These are phyloP conservation scores for Ceratocystis destructans DNA, from an alignment of 2,329 filamentous ascomycete genomes.

Conservation along the genomic window DNA sequence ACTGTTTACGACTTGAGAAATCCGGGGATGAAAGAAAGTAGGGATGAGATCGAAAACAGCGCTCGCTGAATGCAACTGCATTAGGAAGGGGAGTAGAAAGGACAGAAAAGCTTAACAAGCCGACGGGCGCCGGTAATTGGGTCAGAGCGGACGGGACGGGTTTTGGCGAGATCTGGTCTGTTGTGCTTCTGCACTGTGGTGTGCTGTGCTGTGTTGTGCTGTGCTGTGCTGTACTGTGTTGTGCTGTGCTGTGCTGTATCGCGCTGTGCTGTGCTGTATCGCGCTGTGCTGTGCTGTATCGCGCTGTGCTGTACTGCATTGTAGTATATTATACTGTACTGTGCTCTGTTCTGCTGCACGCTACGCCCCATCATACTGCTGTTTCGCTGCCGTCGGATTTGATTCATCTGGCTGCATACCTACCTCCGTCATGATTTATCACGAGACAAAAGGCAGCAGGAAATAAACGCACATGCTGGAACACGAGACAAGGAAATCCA, in stretches of 20 bases:
- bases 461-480: not conserved
- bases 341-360: no score
- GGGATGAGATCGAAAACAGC: slow-evolving; percentile 2
- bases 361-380: no score
- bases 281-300: not conserved
- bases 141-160: not conserved
- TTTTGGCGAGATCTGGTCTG: not conserved
- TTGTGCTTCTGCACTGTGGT: not conserved
- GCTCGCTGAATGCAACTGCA: slow-evolving; percentile 1
- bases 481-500: not conserved
- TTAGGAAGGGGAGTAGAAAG: slow-evolving; percentile 1
- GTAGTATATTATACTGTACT: no score
- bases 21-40: not conserved
- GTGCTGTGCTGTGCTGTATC: no score
- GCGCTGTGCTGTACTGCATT: no score
- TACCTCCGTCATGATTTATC: not conserved
- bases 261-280: no score
- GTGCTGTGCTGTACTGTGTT: no score
- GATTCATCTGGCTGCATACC: not conserved
- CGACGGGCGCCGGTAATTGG: not conserved
- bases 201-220: not conserved
- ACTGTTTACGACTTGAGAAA: not conserved
- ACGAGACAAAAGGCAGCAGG: not conserved
- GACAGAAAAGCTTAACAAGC: not conserved
- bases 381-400: not conserved